A percentile compares a stretch with the other conserved stretches of the same genome.
Evolutionary conservation across 2,329 filamentous ascomycete species (phyloP).

Genomic region (Capronia americana): DNA sequence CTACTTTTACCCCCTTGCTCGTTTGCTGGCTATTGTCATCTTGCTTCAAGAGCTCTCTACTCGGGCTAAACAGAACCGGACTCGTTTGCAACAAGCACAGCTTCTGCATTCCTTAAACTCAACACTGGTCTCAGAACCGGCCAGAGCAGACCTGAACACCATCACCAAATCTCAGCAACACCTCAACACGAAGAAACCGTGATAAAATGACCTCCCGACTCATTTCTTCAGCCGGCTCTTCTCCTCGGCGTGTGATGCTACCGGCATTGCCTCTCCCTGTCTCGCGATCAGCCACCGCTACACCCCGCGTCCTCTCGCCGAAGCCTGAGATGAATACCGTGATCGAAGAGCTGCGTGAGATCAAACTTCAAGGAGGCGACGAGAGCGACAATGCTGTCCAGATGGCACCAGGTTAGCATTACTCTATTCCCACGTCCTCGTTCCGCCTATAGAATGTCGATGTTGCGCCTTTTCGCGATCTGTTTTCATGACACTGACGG

Average conservation of each 20-base stretch:
- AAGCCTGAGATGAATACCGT: conserved; percentile 8
- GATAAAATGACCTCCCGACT: conserved; percentile 20
- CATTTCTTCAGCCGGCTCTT: conserved; percentile 10
- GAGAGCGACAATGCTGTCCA: not conserved
- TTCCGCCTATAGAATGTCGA: not conserved
- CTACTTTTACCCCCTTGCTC: conserved; percentile 1
- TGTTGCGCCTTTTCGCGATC: not conserved
- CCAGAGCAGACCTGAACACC: not conserved
- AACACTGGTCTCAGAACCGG: conserved; percentile 4
- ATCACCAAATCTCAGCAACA: not conserved
- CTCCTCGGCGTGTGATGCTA: conserved; percentile 6
- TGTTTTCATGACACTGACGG: not conserved
- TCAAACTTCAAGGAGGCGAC: conserved; percentile 2
- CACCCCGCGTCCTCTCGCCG: conserved; percentile 7
- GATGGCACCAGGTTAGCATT: conserved; percentile 2
- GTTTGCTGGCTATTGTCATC: conserved; percentile 11
- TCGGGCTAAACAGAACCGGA: not conserved
- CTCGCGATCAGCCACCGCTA: not conserved
- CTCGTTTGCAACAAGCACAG: conserved; percentile 14
- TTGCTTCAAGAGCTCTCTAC: not conserved
- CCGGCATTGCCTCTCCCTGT: conserved; percentile 7
- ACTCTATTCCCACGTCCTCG: not conserved
- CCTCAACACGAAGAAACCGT: not conserved
- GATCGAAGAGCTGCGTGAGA: not conserved
- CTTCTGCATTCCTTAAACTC: conserved; percentile 12